These are phyloP conservation scores for Sclerotinia subarctica DNA, from an alignment of 2,329 filamentous ascomycete species.

Conservation along the genomic window DNA sequence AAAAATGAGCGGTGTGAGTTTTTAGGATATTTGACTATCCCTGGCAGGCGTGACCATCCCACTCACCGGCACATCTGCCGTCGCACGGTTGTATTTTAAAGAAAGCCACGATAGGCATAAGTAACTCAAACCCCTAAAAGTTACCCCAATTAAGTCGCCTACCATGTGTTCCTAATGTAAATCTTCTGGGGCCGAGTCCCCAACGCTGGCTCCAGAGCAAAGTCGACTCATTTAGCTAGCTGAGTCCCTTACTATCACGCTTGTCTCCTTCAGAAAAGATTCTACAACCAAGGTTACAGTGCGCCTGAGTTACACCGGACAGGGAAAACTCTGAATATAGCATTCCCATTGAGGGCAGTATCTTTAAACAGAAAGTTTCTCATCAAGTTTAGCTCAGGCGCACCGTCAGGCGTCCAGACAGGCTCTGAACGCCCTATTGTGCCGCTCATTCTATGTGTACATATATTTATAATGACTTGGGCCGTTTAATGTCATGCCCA, in stretches of 20 bases:
- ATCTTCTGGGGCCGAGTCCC: slow-evolving; percentile 53
- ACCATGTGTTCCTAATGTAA: slow-evolving; percentile 4
- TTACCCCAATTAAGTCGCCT: not conserved
- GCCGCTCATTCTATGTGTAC: slow-evolving; percentile 8
- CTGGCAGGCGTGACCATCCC: slow-evolving; percentile 51
- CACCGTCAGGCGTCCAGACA: slow-evolving; percentile 23
- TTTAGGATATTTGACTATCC: slow-evolving; percentile 24
- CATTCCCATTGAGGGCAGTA: no score
- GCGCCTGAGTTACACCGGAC: not conserved
- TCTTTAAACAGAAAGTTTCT: not conserved
- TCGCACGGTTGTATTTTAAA: not conserved
- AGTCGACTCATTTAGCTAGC: slow-evolving; percentile 38
- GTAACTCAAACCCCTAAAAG: not conserved
- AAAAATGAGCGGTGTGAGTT: not conserved
- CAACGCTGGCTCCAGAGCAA: slow-evolving; percentile 57
- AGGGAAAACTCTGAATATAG: no score
- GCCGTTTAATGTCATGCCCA: slow-evolving; percentile 46
- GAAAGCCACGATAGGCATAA: not conserved
- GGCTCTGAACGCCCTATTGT: slow-evolving; percentile 23
- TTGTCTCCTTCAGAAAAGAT: slow-evolving; percentile 56
- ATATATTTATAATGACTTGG: slow-evolving; percentile 16
- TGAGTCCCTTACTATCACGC: slow-evolving; percentile 53
- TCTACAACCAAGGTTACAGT: slow-evolving; percentile 21
- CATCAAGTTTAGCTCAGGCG: not conserved
- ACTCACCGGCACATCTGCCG: slow-evolving; percentile 36